These are phyloP conservation scores for Mortierella sp. DNA, from an alignment of 371 early-diverging fungal genomes.

Conservation along the genomic window DNA sequence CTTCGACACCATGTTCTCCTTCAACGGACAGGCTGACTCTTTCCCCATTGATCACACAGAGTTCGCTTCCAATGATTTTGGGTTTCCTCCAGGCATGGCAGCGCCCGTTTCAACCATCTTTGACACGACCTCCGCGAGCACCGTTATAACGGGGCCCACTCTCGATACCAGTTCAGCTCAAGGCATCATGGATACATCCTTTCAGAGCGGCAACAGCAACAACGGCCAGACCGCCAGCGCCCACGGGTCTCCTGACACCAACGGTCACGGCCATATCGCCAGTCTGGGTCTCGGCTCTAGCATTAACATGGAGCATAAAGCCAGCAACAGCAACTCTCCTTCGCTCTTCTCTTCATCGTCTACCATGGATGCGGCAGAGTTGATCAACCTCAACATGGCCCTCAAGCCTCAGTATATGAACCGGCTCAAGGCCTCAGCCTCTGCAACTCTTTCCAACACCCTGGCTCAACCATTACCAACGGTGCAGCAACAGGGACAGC, in stretches of 20 bases:
- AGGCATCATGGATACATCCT: constrained; percentile 17
- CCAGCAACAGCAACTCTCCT: constrained; percentile 1
- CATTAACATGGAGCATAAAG: constrained; percentile 3
- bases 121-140: constrained; percentile 22
- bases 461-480: not conserved
- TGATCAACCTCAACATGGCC: constrained; percentile 27
- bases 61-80: constrained; percentile 51
- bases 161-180: constrained; percentile 22
- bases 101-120: constrained; percentile 38
- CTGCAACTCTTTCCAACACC: constrained; percentile 12
- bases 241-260: not conserved
- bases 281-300: not conserved
- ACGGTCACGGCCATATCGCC: not conserved
- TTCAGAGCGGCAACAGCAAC: constrained; percentile 19
- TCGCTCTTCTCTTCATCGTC: not conserved
- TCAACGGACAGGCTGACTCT: constrained; percentile 36
- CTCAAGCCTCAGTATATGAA: constrained; percentile 46
- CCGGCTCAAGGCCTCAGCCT: constrained; percentile 25
- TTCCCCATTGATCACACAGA: constrained; percentile 54
- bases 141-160: not conserved
- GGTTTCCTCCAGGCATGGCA: constrained; percentile 36
- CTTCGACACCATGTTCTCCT: constrained; percentile 50
- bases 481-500: constrained; percentile 14
- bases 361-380: constrained; percentile 21
- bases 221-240: constrained; percentile 10